Evolutionary conservation across 768 basidiomycete species (phyloP).

Genomic region (Trametes meyenii): DNA sequence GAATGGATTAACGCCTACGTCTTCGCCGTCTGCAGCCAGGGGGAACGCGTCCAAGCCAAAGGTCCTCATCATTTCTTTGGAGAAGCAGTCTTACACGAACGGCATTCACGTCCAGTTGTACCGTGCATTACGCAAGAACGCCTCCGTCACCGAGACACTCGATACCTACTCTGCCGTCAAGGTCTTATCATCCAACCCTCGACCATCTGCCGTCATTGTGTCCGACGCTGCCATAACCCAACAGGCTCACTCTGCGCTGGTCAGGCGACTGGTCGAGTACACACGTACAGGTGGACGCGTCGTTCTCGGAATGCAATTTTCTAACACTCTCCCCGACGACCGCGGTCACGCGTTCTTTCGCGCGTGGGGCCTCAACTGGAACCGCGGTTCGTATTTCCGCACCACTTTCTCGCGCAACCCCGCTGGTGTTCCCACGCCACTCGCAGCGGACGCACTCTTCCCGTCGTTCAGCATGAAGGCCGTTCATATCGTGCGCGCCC

Average conservation of each 20-base stretch:
- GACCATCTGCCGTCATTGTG: slow-evolving; percentile 36
- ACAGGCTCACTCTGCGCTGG: slow-evolving; percentile 27
- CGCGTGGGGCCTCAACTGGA: slow-evolving; percentile 38
- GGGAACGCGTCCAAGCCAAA: background rate
- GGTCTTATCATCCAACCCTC: background rate
- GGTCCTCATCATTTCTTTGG: slow-evolving; percentile 12
- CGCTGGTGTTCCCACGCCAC: slow-evolving; percentile 10
- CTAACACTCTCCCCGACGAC: slow-evolving; percentile 28
- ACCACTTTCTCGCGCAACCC: slow-evolving; percentile 41
- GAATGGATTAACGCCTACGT: too few relatives aligned
- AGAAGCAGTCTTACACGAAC: slow-evolving; percentile 14
- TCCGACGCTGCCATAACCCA: slow-evolving; percentile 40
- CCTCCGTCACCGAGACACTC: background rate
- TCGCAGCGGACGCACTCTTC: slow-evolving; percentile 6
- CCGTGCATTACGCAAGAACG: slow-evolving; percentile 12
- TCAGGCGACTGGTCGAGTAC: slow-evolving; percentile 41
- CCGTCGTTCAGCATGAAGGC: slow-evolving; percentile 44
- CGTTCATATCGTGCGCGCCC: slow-evolving; percentile 34
- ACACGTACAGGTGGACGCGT: slow-evolving; percentile 42
- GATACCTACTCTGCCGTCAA: background rate
- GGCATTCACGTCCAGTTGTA: slow-evolving; percentile 13
- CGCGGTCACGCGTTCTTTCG: slow-evolving; percentile 24
- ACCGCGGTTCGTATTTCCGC: slow-evolving; percentile 43
- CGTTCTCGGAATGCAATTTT: slow-evolving; percentile 41
- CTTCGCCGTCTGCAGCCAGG: background rate